Evolutionary conservation across 73 alveolate genomes (phyloP), one percentile per base, ranked within the genome.

Genomic region (Uronychia binucleata): DNA sequence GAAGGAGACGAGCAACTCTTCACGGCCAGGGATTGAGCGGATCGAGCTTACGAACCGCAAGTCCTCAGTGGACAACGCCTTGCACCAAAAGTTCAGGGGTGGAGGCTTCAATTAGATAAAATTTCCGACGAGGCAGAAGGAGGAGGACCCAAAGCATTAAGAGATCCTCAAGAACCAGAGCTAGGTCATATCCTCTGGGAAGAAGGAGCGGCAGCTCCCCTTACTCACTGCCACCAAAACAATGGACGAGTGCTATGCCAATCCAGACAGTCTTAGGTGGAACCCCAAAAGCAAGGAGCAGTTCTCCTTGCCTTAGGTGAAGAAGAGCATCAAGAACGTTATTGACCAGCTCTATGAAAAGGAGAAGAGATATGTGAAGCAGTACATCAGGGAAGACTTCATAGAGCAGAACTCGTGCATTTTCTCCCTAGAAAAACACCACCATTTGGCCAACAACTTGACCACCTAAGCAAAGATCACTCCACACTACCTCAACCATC

Each of bases 281-380:
- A 19, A 46, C 19, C n/a, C n/a, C n/a, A 46, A 46, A 46, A 46
- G n/a, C 19, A 19, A 19, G 19, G 67, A 46, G 19, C 67, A 46
- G 67, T 46, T 46, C 19, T 46, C 67, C 19, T 77, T 85, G 0
- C 91, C 91, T 1, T 28, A 34, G 60, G 81, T 30, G 33, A 78
- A 86, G 13, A n/a, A 75, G 31, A 86, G 67, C 79, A 59, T 86
- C 35, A 86, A 86, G 78, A 14, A 86, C 31, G 87, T 79, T 25
- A 86, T 86, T 59, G 87, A 86, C 78, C 87, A 86, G 1, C 59
- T 86, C 5, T 86, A 86, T 33, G 31, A 80, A 31, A 86, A 86
- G 60, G 92, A 86, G 46, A 86, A 78, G 85, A 31, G 78, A 46
- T 46, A 46, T 46, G 67, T 46, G 5, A 46, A 46, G 67, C 67